Evolutionary conservation across 2,329 filamentous ascomycete genomes (phyloP).

Genomic region (Colletotrichum brevisporum): DNA sequence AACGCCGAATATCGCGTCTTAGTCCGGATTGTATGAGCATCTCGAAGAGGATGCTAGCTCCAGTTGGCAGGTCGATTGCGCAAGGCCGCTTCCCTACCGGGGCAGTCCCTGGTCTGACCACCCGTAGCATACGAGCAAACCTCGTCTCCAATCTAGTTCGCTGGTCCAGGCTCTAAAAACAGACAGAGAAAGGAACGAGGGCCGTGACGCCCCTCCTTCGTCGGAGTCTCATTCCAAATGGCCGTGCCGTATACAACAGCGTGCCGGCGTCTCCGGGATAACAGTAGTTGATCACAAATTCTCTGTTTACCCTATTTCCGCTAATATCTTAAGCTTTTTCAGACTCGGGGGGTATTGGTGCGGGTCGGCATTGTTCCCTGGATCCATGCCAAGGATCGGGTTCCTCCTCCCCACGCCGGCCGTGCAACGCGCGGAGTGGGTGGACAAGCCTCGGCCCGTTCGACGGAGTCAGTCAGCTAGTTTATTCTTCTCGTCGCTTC

Average conservation of each 20-base stretch:
- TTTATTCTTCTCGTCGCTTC: no score
- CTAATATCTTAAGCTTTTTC: neutral
- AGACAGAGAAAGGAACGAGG: no score
- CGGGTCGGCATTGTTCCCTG: neutral
- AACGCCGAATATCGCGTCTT: constrained; percentile 13
- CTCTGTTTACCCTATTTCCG: neutral
- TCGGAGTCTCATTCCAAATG: no score
- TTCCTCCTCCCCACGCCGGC: neutral
- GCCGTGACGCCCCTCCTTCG: no score
- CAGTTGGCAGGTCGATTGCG: constrained; percentile 28
- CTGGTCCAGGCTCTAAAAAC: neutral
- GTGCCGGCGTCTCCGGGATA: no score
- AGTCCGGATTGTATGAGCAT: constrained; percentile 20
- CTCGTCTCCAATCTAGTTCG: neutral
- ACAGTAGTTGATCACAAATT: no score
- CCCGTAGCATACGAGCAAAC: neutral
- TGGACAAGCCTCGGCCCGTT: neutral
- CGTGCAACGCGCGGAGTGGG: neutral
- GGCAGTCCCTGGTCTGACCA: constrained; percentile 9
- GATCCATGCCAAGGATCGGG: neutral
- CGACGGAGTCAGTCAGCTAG: neutral
- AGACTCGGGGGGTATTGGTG: neutral
- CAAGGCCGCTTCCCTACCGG: constrained; percentile 16
- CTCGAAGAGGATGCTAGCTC: constrained; percentile 25
- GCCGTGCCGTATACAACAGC: no score